Conservation (phyloP, 2,329 filamentous ascomycete species). For the Diaporthe sp. region DNA sequence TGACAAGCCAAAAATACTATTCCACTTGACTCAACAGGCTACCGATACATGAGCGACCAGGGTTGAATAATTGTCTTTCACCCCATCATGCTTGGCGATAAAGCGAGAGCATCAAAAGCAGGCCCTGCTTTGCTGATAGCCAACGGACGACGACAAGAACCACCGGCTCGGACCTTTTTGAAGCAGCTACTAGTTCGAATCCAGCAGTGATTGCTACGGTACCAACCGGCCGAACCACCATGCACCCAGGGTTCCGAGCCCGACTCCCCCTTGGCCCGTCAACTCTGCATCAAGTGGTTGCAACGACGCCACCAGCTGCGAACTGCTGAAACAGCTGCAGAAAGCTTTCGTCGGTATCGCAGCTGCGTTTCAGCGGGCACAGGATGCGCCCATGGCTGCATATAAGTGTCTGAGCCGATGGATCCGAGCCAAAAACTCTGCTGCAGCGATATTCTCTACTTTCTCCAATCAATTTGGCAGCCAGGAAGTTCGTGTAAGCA, state of each 20-base stretch:
- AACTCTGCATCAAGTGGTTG: slow-evolving; percentile 26
- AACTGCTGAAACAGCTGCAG: slow-evolving; percentile 8
- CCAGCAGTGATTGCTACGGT: slow-evolving; percentile 23
- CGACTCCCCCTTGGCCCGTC: slow-evolving; percentile 10
- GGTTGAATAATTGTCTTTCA: background rate
- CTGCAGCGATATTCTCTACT: background rate
- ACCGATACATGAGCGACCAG: background rate
- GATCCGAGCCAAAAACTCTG: slow-evolving; percentile 23
- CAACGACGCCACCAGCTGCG: background rate
- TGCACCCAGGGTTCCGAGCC: background rate
- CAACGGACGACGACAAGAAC: background rate
- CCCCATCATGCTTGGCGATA: slow-evolving; percentile 13
- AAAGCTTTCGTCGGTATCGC: background rate
- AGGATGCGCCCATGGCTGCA: slow-evolving; percentile 1
- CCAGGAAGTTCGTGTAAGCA: background rate
- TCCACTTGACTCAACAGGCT: slow-evolving; percentile 7
- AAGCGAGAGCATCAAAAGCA: background rate
- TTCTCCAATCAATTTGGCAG: background rate
- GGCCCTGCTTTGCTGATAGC: background rate
- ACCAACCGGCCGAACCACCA: slow-evolving; percentile 13
- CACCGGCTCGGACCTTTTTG: slow-evolving; percentile 22
- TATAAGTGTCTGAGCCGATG: slow-evolving; percentile 10
- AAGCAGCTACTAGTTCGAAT: slow-evolving; percentile 28
- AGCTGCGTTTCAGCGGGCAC: slow-evolving; percentile 9
- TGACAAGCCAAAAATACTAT: background rate